Conservation (phyloP, 2,329 filamentous ascomycete genomes). For the Calonectria pteridis region DNA sequence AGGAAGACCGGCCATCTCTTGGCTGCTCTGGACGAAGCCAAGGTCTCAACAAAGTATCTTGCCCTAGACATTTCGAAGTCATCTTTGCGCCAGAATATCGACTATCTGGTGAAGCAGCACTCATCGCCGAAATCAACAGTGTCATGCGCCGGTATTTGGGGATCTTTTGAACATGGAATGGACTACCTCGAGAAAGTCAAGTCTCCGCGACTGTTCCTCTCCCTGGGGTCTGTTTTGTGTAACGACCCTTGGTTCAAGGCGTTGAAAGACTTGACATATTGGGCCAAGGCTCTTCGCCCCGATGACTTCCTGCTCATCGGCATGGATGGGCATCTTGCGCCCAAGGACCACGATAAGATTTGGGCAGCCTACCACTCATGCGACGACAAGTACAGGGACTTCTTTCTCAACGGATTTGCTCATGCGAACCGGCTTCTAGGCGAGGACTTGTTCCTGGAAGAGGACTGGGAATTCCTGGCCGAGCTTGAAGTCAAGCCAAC, state of each 20-base stretch:
- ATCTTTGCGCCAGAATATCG: constrained; percentile 52
- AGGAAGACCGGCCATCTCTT: constrained; percentile 56
- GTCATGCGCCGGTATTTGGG: constrained; percentile 54
- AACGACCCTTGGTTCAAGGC: constrained; percentile 55
- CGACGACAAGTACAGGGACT: constrained; percentile 50
- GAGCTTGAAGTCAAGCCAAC: constrained; percentile 52
- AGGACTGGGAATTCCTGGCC: constrained; percentile 55
- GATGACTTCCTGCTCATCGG: constrained; percentile 54
- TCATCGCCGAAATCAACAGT: constrained; percentile 43
- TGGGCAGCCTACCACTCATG: constrained; percentile 56
- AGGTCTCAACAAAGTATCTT: constrained; percentile 50
- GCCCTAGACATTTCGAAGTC: constrained; percentile 56
- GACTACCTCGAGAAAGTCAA: constrained; percentile 46
- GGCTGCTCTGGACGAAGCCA: constrained; percentile 48
- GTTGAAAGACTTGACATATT: constrained; percentile 50
- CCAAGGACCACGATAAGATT: constrained; percentile 51
- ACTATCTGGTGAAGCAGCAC: constrained; percentile 48
- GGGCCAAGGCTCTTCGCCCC: constrained; percentile 51
- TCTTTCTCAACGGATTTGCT: constrained; percentile 56
- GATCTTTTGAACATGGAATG: constrained; percentile 54
- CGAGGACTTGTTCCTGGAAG: constrained; percentile 50
- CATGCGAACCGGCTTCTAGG: constrained; percentile 53
- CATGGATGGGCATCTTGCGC: constrained; percentile 56
- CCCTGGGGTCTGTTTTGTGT: constrained; percentile 57
- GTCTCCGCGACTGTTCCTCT: constrained; percentile 54